Evolutionary conservation across 2,329 filamentous ascomycete species (phyloP), one percentile per base, ranked within the genome.

Genomic region (Fusarium lyarnte): DNA sequence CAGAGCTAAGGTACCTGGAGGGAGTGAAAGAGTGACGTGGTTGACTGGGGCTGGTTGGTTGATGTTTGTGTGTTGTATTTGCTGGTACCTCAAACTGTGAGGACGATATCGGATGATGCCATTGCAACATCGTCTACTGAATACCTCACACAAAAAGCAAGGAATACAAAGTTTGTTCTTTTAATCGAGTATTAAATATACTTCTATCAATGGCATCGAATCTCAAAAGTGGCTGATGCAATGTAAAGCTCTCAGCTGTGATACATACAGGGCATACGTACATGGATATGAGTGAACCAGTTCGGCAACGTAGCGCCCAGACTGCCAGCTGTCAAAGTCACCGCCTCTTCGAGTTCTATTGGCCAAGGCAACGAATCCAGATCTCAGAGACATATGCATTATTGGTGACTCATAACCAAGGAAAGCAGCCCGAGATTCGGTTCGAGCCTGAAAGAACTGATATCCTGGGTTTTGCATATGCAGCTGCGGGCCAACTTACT

Each of bases 11-110:
- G 70, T 62, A 61, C 46, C 42, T 43, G 35, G 61, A 43, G 45
- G 31, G 69, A 74, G 71, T 74, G 66, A 33, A 39, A 21, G 69
- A 74, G 71, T 74, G 72, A 74, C 72, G 72, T 74, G 72, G 72
- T 74, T 64, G 65, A 74, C 60, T 42, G 59, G 58, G 69, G 72
- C 70, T 73, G 69, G 51, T 53, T 53, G 63, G 64, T 46, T 54
- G 39, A 54, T 62, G 29, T 66, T 38, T 51, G 54, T 66, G 65
- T 60, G 36, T 39, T 57, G 53, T 63, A 52, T 27, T 53, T 35
- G 27, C 33, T 45, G 43, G 38, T 66, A 49, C 63, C 42, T 69
- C 60, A 51, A 38, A 55, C 21, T 41, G 25, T 36, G 45, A 41
- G 46, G 23, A 49, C 49, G 33, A 33, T 42, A 31, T 57, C 38